Evolutionary conservation across 768 basidiomycete species (phyloP), one percentile per base, ranked within the genome.

Genomic region (Termitomyces sp.): DNA sequence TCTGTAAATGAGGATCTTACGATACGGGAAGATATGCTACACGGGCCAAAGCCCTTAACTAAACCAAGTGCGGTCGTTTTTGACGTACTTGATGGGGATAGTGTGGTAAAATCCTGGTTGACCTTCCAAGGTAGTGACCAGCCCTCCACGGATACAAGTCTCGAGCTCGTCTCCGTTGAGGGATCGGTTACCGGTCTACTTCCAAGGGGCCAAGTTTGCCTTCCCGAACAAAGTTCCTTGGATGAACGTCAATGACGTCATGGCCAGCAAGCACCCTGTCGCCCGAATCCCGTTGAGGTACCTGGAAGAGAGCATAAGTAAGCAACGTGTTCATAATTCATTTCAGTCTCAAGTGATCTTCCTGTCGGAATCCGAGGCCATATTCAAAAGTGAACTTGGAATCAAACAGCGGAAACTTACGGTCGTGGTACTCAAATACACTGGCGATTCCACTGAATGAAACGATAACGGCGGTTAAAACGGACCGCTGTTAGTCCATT

Each of bases 91-190:
- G 52, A 53, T 53, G 76, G 65, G 78, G 60, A 78, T 66, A 33
- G 77, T 79, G 61, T 78, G 78, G 55, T 71, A 71, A 65, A 79
- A 79, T n/a, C 76, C 76, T n/a, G 71, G 71, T 48, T 72, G 74
- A 22, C 71, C 74, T 67, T 80, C 75, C 60, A 75, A 63, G 3
- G 70, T n/a, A n/a, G n/a, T n/a, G n/a, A n/a, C n/a, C n/a, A n/a
- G n/a, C n/a, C n/a, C n/a, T n/a, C n/a, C n/a, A n/a, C n/a, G n/a
- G n/a, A n/a, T n/a, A n/a, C n/a, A n/a, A n/a, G n/a, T n/a, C n/a
- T n/a, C n/a, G n/a, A n/a, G n/a, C n/a, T n/a, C n/a, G n/a, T n/a
- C n/a, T n/a, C n/a, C n/a, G n/a, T n/a, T n/a, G n/a, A n/a, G n/a
- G n/a, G n/a, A n/a, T n/a, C n/a, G n/a, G n/a, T n/a, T n/a, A n/a